Evolutionary conservation across 768 basidiomycete genomes (phyloP).

Genomic region (Panaeolus papilionaceus): DNA sequence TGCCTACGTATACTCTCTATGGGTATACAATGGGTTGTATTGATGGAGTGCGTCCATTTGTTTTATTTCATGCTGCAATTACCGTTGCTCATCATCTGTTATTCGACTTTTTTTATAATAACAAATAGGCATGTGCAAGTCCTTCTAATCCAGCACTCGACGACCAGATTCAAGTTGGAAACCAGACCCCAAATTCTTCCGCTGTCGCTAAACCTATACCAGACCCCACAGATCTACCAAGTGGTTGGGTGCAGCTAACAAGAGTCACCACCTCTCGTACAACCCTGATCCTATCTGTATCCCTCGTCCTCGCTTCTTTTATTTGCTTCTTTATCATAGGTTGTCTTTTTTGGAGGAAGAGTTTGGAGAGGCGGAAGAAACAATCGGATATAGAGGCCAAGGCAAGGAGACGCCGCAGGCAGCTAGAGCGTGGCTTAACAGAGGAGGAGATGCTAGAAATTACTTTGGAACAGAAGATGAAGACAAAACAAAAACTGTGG

Average conservation of each 20-base stretch:
- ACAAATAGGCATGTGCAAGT: constrained; percentile 30
- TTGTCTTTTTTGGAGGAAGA: constrained; percentile 67
- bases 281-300: constrained; percentile 58
- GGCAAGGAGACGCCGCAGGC: constrained; percentile 35
- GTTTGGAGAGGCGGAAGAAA: constrained; percentile 34
- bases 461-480: constrained; percentile 50
- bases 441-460: constrained; percentile 38
- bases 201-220: constrained; percentile 27
- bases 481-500: constrained; percentile 65
- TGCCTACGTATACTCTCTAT: constrained; percentile 63
- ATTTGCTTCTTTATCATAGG: constrained; percentile 67
- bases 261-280: constrained; percentile 40
- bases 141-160: constrained; percentile 35
- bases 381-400: constrained; percentile 62
- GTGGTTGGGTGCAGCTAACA: constrained; percentile 51
- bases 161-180: constrained; percentile 38
- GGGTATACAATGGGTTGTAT: constrained; percentile 69
- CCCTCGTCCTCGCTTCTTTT: constrained; percentile 64
- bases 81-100: background rate
- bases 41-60: constrained; percentile 23
- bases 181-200: constrained; percentile 25
- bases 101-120: background rate
- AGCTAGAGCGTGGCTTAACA: constrained; percentile 11
- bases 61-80: background rate
- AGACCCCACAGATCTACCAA: constrained; percentile 50